These are phyloP conservation scores for Angomonas desouzai DNA, from an alignment of 208 protist species.

Conservation along the genomic window DNA sequence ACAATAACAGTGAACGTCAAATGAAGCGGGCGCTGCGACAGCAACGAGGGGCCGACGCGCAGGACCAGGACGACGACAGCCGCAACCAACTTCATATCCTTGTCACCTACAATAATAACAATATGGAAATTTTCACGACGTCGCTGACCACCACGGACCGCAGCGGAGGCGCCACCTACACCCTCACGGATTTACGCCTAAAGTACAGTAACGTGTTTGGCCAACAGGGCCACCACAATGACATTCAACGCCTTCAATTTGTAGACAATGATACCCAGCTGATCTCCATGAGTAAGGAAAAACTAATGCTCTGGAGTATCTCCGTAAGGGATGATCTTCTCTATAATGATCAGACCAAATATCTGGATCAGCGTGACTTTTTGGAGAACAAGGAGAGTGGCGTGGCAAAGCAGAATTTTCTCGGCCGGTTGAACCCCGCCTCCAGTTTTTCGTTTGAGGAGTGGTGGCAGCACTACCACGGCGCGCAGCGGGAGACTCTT, in stretches of 20 bases:
- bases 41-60: neutral
- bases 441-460: conserved; percentile 38
- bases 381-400: conserved; percentile 75
- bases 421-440: conserved; percentile 49
- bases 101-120: conserved; percentile 84
- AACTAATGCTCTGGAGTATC: conserved; percentile 80
- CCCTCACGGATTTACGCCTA: conserved; percentile 61
- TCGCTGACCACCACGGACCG: conserved; percentile 60
- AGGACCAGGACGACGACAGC: conserved; percentile 4
- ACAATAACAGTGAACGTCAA: conserved; percentile 11
- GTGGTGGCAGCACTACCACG: neutral
- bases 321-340: conserved; percentile 33
- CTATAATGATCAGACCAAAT: conserved; percentile 24
- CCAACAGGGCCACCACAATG: conserved; percentile 65
- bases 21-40: neutral
- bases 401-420: conserved; percentile 39
- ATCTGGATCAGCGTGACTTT: conserved; percentile 54
- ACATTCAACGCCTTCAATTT: conserved; percentile 65
- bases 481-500: neutral
- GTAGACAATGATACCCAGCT: conserved; percentile 79
- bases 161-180: conserved; percentile 30
- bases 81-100: conserved; percentile 62
- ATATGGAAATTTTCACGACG: conserved; percentile 67
- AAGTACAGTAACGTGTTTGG: conserved; percentile 39
- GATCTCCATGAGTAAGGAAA: conserved; percentile 77